Conservation (phyloP, 108 stramenopile species). For the Skeletonema potamos region DNA sequence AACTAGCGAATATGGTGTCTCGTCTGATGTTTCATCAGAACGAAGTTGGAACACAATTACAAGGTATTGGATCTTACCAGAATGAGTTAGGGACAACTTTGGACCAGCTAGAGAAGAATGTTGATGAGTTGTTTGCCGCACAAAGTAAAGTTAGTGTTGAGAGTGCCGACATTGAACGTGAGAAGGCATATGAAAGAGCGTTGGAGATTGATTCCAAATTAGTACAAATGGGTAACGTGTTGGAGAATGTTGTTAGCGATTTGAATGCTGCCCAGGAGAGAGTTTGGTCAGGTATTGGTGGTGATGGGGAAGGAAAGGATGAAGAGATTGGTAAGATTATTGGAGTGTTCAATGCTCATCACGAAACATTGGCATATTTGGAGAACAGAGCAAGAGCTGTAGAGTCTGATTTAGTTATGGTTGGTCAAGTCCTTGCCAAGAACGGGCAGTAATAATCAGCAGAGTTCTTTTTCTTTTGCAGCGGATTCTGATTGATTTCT, state of each 20-base stretch:
- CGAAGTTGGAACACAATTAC: constrained; percentile 58
- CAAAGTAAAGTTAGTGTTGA: constrained; percentile 55
- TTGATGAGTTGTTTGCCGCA: constrained; percentile 70
- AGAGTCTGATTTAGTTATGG: constrained; percentile 58
- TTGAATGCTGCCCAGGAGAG: constrained; percentile 58
- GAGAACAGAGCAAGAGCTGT: constrained; percentile 59
- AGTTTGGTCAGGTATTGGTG: constrained; percentile 20
- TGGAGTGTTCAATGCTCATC: constrained; percentile 69
- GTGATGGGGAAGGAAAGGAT: constrained; percentile 9
- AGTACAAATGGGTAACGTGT: constrained; percentile 40
- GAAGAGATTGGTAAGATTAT: constrained; percentile 56
- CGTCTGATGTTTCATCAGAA: constrained; percentile 63
- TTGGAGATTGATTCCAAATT: constrained; percentile 52
- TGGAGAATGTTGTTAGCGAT: constrained; percentile 46
- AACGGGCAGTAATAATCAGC: background rate
- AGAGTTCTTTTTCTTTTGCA: too few relatives aligned
- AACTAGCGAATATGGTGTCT: constrained; percentile 56
- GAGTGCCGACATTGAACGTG: constrained; percentile 78
- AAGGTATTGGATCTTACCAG: constrained; percentile 69
- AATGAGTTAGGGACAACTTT: constrained; percentile 58
- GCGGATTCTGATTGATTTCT: too few relatives aligned
- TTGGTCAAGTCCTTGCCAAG: constrained; percentile 26
- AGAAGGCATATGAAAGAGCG: constrained; percentile 65
- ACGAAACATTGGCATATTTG: constrained; percentile 65
- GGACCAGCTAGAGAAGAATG: constrained; percentile 61